These are phyloP conservation scores for Mucor piriformis DNA, from an alignment of 371 early-diverging fungal species.

Conservation along the genomic window DNA sequence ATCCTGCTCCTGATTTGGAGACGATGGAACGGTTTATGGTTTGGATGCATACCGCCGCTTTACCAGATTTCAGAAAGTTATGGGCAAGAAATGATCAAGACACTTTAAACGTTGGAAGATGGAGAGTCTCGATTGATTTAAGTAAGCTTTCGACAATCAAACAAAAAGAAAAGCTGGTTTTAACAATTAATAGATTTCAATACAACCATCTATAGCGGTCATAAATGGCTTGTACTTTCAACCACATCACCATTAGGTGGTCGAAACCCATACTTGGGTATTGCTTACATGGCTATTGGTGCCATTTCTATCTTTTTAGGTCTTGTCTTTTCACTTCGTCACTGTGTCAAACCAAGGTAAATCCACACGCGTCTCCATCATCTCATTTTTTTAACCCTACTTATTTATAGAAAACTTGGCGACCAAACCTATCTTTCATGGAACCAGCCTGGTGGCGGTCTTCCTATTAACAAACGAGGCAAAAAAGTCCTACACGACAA, in stretches of 20 bases:
- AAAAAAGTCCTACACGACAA: conserved; percentile 31
- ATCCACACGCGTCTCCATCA: neutral
- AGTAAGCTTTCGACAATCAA: conserved; percentile 57
- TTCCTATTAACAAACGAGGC: conserved; percentile 30
- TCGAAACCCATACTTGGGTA: conserved; percentile 92
- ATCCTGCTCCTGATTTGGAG: conserved; percentile 72
- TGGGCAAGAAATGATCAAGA: conserved; percentile 80
- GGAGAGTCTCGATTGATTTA: conserved; percentile 69
- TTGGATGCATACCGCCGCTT: conserved; percentile 98
- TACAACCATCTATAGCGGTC: conserved; percentile 80
- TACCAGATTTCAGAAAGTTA: conserved; percentile 96
- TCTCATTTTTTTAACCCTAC: neutral
- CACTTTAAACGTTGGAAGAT: conserved; percentile 60
- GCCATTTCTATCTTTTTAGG: conserved; percentile 84
- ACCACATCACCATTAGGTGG: conserved; percentile 93
- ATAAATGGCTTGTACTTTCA: conserved; percentile 90
- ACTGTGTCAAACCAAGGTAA: conserved; percentile 88
- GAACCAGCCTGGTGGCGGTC: conserved; percentile 76
- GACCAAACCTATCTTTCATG: conserved; percentile 93
- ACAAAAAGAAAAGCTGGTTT: too few relatives aligned
- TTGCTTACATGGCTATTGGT: conserved; percentile 91
- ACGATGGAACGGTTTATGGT: conserved; percentile 89
- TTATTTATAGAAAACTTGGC: conserved; percentile 75
- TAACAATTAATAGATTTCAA: conserved; percentile 69
- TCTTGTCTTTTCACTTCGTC: conserved; percentile 81